A percentile compares a stretch with the other conserved stretches of the same genome.
Evolutionary conservation across 306 rosid species (phyloP).

Genomic region (Cicer yamashitae): DNA sequence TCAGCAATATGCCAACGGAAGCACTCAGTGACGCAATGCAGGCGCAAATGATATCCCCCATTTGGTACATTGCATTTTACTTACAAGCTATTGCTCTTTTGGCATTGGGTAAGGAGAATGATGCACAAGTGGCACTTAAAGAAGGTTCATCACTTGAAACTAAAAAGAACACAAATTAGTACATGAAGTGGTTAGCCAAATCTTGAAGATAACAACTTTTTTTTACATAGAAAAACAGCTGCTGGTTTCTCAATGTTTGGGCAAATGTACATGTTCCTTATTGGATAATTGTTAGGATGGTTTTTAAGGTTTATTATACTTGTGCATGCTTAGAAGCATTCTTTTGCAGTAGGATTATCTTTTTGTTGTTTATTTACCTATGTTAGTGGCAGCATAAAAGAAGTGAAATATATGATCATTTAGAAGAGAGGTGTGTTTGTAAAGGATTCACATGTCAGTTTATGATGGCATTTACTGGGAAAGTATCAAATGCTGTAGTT

Average conservation of each 20-base stretch:
- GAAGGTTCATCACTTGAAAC: conserved; percentile 80
- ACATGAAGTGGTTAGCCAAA: conserved; percentile 3
- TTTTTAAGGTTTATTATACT: conserved; percentile 46
- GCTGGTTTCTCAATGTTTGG: conserved; percentile 55
- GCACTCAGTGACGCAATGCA: conserved; percentile 84
- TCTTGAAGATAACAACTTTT: conserved; percentile 42
- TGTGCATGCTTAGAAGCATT: conserved; percentile 64
- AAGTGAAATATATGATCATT: background rate
- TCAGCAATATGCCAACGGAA: conserved; percentile 76
- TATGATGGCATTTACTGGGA: conserved; percentile 53
- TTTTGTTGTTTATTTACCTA: conserved; percentile 46
- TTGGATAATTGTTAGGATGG: conserved; percentile 39
- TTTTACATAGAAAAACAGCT: conserved; percentile 42
- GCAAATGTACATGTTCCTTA: conserved; percentile 43
- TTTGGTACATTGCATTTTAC: conserved; percentile 86
- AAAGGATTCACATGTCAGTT: conserved; percentile 54
- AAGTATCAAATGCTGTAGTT: conserved; percentile 46
- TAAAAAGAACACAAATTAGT: conserved; percentile 56
- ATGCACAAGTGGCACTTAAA: conserved; percentile 80
- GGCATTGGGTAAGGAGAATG: conserved; percentile 62
- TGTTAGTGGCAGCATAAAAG: conserved; percentile 37
- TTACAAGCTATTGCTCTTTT: conserved; percentile 78
- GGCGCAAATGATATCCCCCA: conserved; percentile 77
- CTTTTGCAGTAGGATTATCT: conserved; percentile 54
- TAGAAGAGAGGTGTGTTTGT: conserved; percentile 57